Evolutionary conservation across 306 rosid species (phyloP).

Genomic region (Macrotyloma uniflorum): DNA sequence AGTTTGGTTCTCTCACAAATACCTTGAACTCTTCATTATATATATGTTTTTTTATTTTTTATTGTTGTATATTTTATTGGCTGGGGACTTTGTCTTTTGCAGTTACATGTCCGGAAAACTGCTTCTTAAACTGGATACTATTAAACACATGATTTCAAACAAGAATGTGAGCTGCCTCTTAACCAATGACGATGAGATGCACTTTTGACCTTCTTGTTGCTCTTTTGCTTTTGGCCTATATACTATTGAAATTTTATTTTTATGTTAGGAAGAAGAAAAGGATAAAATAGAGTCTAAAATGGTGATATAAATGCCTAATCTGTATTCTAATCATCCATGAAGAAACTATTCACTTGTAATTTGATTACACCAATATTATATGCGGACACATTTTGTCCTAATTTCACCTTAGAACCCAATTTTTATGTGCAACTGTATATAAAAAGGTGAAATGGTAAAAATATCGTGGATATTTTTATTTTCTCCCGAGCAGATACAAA

Average conservation of each 20-base stretch:
- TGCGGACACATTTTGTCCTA: not conserved
- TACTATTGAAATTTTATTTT: not conserved
- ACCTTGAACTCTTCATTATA: conserved; percentile 16
- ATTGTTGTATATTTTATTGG: conserved; percentile 26
- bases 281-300: not conserved
- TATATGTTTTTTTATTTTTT: not conserved
- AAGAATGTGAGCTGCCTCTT: conserved; percentile 42
- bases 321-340: not conserved
- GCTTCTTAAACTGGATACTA: conserved; percentile 47
- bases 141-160: conserved; percentile 41
- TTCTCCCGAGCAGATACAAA: not conserved
- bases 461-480: not conserved
- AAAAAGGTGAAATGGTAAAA: not conserved
- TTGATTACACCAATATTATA: not conserved
- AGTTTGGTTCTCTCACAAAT: conserved; percentile 28
- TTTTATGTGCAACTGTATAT: not conserved
- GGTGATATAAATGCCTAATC: no score
- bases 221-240: conserved; percentile 1
- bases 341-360: not conserved
- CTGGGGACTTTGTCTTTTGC: conserved; percentile 6
- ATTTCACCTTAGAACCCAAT: not conserved
- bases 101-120: conserved; percentile 49
- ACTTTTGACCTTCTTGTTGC: conserved; percentile 18
- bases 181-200: conserved; percentile 15
- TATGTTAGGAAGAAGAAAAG: not conserved